These are phyloP conservation scores for Ophioceras dolichostomum DNA, from an alignment of 2,329 filamentous ascomycete species.

Conservation along the genomic window DNA sequence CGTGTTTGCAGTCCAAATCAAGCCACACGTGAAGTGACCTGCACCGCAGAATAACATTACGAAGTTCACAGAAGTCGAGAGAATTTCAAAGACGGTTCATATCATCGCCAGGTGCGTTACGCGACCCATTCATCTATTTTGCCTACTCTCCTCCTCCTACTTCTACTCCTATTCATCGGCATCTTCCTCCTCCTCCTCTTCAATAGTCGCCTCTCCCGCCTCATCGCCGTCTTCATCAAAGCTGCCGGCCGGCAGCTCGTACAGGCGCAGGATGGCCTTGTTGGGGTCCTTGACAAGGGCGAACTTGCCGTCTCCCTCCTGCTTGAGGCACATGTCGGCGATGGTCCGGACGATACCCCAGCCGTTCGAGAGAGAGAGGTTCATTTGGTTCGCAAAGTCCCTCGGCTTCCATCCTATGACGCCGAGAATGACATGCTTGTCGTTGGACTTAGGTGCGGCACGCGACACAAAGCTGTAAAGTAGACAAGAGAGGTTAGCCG, in stretches of 20 bases:
- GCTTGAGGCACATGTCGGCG: constrained; percentile 79
- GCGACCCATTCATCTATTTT: no score
- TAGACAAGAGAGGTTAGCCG: not conserved
- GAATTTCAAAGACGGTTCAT: no score
- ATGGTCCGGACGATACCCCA: constrained; percentile 99
- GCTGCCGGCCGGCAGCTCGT: constrained; percentile 76
- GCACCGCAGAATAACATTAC: no score
- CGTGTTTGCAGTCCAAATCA: no score
- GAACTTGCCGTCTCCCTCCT: constrained; percentile 70
- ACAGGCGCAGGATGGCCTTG: constrained; percentile 87
- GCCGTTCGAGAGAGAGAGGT: constrained; percentile 88
- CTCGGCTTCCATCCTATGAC: constrained; percentile 96
- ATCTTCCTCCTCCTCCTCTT: constrained; percentile 24
- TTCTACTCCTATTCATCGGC: no score
- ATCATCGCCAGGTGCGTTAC: no score
- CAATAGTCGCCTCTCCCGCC: constrained; percentile 38
- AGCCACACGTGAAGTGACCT: no score
- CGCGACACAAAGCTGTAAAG: constrained; percentile 79
- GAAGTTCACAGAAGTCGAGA: no score
- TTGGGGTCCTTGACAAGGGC: constrained; percentile 86
- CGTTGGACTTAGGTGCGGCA: constrained; percentile 79
- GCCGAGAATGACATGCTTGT: constrained; percentile 89
- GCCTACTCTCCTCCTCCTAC: no score
- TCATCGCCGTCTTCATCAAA: constrained; percentile 87
- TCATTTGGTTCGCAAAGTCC: constrained; percentile 97